These are phyloP conservation scores for Peziza echinospora DNA, from an alignment of 495 filamentous ascomycete species.

Conservation along the genomic window DNA sequence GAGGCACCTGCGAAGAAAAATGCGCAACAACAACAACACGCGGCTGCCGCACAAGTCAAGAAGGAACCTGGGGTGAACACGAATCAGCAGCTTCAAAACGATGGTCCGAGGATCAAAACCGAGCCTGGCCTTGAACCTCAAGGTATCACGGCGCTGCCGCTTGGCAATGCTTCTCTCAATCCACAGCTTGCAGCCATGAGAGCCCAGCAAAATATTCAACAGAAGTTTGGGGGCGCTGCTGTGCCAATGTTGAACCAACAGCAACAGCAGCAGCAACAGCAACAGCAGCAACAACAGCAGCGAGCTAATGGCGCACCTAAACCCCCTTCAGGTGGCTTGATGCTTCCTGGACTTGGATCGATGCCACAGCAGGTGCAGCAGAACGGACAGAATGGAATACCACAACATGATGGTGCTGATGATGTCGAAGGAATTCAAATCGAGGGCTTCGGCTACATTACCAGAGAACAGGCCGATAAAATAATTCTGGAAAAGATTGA, in stretches of 20 bases:
- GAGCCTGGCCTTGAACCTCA: constrained; percentile 42
- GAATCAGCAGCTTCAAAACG: constrained; percentile 7
- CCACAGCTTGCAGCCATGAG: constrained; percentile 20
- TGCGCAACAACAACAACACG: constrained; percentile 1
- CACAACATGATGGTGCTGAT: constrained; percentile 52
- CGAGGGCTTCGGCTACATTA: constrained; percentile 23
- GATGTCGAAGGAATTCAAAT: constrained; percentile 31
- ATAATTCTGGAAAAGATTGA: constrained; percentile 13
- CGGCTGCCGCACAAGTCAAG: not conserved
- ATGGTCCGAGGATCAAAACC: constrained; percentile 42
- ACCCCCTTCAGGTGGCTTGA: not conserved
- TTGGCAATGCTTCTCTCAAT: constrained; percentile 17
- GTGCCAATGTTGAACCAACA: constrained; percentile 12
- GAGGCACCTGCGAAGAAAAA: constrained; percentile 20
- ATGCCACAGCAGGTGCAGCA: constrained; percentile 23
- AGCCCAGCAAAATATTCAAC: constrained; percentile 24
- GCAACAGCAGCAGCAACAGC: constrained; percentile 8
- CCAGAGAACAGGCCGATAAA: constrained; percentile 13
- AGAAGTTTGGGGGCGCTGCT: constrained; percentile 34
- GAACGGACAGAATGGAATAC: constrained; percentile 23
- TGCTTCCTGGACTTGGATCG: constrained; percentile 1
- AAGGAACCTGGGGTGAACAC: not conserved
- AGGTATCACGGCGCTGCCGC: constrained; percentile 9
- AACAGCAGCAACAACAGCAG: constrained; percentile 4
- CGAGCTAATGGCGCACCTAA: not conserved